Evolutionary conservation across 169 alveolate genomes (phyloP).

Genomic region (Plasmodium relictum): DNA sequence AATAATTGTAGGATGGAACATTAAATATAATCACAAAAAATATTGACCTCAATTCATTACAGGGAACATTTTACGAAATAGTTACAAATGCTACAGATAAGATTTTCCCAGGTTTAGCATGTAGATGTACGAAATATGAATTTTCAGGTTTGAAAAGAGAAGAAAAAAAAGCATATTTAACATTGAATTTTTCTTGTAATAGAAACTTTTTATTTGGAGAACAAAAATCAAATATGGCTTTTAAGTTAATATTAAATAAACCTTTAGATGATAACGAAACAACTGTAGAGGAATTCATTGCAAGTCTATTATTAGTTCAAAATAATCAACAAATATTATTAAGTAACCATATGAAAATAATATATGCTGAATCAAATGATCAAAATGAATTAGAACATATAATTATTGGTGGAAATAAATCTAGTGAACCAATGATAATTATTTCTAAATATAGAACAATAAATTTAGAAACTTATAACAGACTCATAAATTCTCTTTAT

Average conservation of each 20-base stretch:
- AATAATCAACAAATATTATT: constrained; percentile 64
- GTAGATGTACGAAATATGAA: constrained; percentile 72
- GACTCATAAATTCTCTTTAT: constrained; percentile 50
- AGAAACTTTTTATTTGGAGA: constrained; percentile 56
- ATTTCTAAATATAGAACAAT: constrained; percentile 60
- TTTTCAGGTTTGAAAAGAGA: constrained; percentile 66
- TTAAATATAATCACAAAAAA: constrained; percentile 45
- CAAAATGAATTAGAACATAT: constrained; percentile 56
- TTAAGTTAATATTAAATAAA: constrained; percentile 57
- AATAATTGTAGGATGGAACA: constrained; percentile 35
- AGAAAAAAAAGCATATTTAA: constrained; percentile 27
- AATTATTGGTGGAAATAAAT: constrained; percentile 46
- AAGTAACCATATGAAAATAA: constrained; percentile 21
- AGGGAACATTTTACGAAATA: constrained; percentile 70
- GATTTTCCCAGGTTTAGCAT: constrained; percentile 69
- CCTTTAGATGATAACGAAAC: constrained; percentile 51
- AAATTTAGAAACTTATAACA: constrained; percentile 43
- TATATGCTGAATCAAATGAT: constrained; percentile 69
- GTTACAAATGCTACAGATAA: constrained; percentile 66
- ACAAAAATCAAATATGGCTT: constrained; percentile 49
- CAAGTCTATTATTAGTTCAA: constrained; percentile 43
- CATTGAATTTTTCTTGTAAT: constrained; percentile 34
- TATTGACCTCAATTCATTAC: constrained; percentile 43
- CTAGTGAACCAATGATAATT: constrained; percentile 65
- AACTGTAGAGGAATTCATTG: constrained; percentile 46